Conservation (phyloP, 1,284 basidiomycete species). For the Apiotrichum akiyoshidainum region DNA sequence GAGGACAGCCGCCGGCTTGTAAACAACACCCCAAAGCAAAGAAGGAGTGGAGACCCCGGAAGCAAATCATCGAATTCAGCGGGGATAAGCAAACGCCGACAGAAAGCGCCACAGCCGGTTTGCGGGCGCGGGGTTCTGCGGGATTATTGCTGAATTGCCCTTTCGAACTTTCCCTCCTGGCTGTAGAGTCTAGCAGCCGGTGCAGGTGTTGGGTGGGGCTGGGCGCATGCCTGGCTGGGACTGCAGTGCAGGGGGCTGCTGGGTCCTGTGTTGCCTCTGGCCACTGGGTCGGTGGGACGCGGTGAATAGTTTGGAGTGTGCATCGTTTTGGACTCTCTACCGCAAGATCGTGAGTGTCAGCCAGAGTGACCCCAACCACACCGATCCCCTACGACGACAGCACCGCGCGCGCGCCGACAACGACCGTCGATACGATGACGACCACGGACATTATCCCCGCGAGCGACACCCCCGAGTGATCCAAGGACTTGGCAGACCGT, state of each 20-base stretch:
- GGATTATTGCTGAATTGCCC: not conserved
- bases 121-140: not conserved
- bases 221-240: too few species aligned
- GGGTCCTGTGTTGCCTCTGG: too few species aligned
- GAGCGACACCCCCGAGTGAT: too few species aligned
- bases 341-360: conserved; percentile 25
- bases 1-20: too few species aligned
- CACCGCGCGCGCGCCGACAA: not conserved
- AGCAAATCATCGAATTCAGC: not conserved
- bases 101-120: not conserved
- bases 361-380: conserved; percentile 2
- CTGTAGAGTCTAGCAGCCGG: too few species aligned
- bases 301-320: not conserved
- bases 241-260: too few species aligned
- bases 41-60: not conserved
- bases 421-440: not conserved
- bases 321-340: conserved; percentile 16
- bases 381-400: conserved; percentile 1
- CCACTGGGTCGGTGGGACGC: too few species aligned
- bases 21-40: too few species aligned
- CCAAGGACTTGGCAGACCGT: too few species aligned
- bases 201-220: too few species aligned
- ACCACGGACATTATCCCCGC: too few species aligned
- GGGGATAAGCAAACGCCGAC: not conserved
- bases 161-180: not conserved